Evolutionary conservation across 192 early-diverging fungal species (phyloP), one percentile per base, ranked within the genome.

Genomic region (Coemansia sp.): DNA sequence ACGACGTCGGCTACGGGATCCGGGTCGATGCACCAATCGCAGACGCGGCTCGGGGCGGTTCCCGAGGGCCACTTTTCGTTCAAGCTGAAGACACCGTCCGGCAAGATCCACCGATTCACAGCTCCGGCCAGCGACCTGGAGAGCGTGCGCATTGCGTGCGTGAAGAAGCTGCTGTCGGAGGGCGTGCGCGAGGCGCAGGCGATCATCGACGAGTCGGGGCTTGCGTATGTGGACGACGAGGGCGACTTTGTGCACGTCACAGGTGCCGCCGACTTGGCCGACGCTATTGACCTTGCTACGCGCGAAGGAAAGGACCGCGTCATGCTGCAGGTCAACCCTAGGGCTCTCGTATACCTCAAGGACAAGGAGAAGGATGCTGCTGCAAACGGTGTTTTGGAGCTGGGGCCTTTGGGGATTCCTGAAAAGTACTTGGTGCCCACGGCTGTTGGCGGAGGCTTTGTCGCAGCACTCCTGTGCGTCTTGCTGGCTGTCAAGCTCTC

Each of bases 211-310:
- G 81, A 74, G 80, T 77, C 66, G 48, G 80, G 83, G 73, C 68
- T 94, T 33, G 89, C 88, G 2, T 98, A 95, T 67, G 72, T 93
- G 61, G 96, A 98, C 68, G 96, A 98, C 60, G 96, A 98, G 53
- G 85, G 88, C 37, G 96, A 98, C 72, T 75, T 85, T 59, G 91
- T 98, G 33, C 82, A 88, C 63, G 85, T 98, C 66, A 86, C 87
- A 29, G 83, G 84, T 30, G 89, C 92, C 58, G 84, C 84, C 3
- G 95, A 97, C 66, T 72, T 98, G 61, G 71, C 85, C 16, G 93
- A 96, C 48, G 93, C 96, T 12, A 92, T 97, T 0, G 66, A 86
- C 4, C 84, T 95, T 74, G 93, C 95, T 18, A 82, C 84, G 42
- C 86, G 89, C 72, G 85, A 88, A n/a, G 91, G 88, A 16, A 88